Base-by-base conservation (phyloP, 2,329 filamentous ascomycete genomes). In the Daldinia sp. region DNA sequence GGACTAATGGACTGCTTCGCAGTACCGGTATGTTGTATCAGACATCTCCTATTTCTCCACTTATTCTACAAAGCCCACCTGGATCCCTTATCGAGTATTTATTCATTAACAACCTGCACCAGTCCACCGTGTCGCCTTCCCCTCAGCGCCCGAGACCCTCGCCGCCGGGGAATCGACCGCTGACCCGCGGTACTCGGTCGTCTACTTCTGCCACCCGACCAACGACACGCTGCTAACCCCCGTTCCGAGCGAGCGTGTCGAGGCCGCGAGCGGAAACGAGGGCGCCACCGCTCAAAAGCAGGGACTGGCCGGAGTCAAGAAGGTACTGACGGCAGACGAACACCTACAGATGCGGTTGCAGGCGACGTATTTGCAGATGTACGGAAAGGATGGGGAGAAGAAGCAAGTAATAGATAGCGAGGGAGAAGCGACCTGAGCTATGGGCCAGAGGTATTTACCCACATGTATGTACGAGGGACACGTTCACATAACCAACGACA, bases 41-140 rank as follows among this genome's bases (percentile, higher is more conserved):
- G n/a, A n/a, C n/a, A n/a, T n/a, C n/a, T n/a, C n/a, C n/a, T n/a
- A n/a, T n/a, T n/a, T n/a, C n/a, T n/a, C n/a, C n/a, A n/a, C n/a
- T n/a, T n/a, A n/a, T n/a, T n/a, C n/a, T n/a, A n/a, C n/a, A n/a
- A n/a, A n/a, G n/a, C n/a, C n/a, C n/a, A 15, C 19, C 13, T n/a
- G 6, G 17, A 8, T n/a, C 21, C n/a, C n/a, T 37, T 35, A 15
- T 9, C 9, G 21, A 19, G 15, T n/a, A 39, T 37, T 1, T 17
- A 15, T 13, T 4, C 9, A n/a, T 13, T 47, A 23, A 30, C 21
- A 50, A 11, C 34, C 13, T 11, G 11, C 15, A 3, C 45, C 94
- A 0, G 87, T 97, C 4, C 95, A 98, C 74, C 83, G 94, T 9
- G 95, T 98, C 27, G 87, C 94, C 0, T 95, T 97, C 68, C 78